These are phyloP conservation scores for Abelmoschus esculentus DNA, from an alignment of 345 rosid genomes.

Conservation along the genomic window DNA sequence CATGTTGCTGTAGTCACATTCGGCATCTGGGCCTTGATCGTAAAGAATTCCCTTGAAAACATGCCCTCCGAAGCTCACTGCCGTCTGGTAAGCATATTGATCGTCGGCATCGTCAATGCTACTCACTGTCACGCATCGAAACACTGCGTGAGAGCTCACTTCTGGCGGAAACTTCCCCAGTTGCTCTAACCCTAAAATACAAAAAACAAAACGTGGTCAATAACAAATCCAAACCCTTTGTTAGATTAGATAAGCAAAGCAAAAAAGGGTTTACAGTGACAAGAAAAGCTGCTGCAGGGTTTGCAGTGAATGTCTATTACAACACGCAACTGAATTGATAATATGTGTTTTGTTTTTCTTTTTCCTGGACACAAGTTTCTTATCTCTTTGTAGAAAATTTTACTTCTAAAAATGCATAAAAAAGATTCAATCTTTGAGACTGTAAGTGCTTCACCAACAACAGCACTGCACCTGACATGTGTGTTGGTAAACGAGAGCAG, in stretches of 20 bases:
- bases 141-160: constrained; percentile 56
- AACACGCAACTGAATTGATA: constrained; percentile 18
- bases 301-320: constrained; percentile 1
- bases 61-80: constrained; percentile 74
- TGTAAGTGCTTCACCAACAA: neutral
- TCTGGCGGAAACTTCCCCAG: constrained; percentile 62
- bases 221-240: neutral
- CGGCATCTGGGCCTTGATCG: constrained; percentile 74
- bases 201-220: neutral
- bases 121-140: constrained; percentile 71
- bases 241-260: neutral
- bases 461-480: constrained; percentile 37
- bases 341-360: neutral
- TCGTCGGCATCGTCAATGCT: constrained; percentile 56
- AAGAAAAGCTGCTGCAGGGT: constrained; percentile 18
- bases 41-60: constrained; percentile 82
- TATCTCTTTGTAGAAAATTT: constrained; percentile 1
- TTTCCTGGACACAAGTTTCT: neutral
- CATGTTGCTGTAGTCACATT: constrained; percentile 17
- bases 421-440: constrained; percentile 12
- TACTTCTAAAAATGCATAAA: constrained; percentile 12
- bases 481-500: constrained; percentile 9
- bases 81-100: constrained; percentile 76
- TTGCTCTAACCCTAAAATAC: constrained; percentile 49
- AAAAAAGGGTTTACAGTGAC: neutral